Evolutionary conservation across 1,284 basidiomycete species (phyloP).

Genomic region (Paramarasmius palmivorus): DNA sequence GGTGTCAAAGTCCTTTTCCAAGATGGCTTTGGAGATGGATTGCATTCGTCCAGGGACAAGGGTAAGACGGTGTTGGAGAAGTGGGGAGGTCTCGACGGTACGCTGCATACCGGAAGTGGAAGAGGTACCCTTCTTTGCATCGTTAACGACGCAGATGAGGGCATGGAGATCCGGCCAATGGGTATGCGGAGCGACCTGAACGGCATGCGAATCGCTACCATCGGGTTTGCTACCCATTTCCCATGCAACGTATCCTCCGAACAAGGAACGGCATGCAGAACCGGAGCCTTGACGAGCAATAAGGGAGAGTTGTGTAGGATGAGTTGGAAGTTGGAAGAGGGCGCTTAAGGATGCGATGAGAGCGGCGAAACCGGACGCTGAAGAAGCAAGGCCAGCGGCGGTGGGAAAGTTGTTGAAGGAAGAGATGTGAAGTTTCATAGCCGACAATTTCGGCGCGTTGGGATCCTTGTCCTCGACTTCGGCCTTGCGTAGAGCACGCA

Average conservation of each 20-base stretch:
- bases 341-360: conserved; percentile 88
- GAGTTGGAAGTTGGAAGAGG: conserved; percentile 79
- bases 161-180: conserved; percentile 98
- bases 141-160: conserved; percentile 95
- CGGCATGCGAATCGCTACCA: conserved; percentile 87
- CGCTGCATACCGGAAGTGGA: conserved; percentile 97
- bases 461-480: conserved; percentile 72
- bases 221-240: conserved; percentile 70
- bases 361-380: conserved; percentile 96
- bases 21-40: conserved; percentile 81
- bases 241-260: conserved; percentile 98
- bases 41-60: conserved; percentile 91
- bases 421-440: conserved; percentile 80
- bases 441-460: conserved; percentile 71
- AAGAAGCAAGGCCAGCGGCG: conserved; percentile 96
- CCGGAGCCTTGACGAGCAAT: conserved; percentile 98
- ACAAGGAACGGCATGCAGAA: conserved; percentile 96
- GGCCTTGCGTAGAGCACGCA: conserved; percentile 76
- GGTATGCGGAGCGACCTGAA: conserved; percentile 82
- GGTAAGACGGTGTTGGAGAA: conserved; percentile 86
- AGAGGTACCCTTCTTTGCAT: conserved; percentile 96
- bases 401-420: conserved; percentile 99
- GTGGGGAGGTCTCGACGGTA: conserved; percentile 89
- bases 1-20: conserved; percentile 78
- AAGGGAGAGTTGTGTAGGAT: conserved; percentile 76